These are phyloP conservation scores for Kwoniella shandongensis DNA, from an alignment of 768 basidiomycete species.

Conservation along the genomic window DNA sequence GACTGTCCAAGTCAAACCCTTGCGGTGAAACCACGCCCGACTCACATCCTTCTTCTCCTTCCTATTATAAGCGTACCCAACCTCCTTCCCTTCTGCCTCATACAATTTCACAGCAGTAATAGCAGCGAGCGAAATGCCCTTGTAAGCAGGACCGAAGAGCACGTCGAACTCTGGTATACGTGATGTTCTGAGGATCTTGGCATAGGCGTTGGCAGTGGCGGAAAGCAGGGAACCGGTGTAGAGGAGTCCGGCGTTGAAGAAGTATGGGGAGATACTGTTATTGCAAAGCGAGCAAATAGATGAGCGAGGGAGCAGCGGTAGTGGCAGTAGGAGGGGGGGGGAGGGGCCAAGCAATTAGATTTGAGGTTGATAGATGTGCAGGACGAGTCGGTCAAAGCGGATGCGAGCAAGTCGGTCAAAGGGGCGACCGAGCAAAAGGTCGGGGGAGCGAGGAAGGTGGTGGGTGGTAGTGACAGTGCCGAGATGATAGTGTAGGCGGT, in stretches of 20 bases:
- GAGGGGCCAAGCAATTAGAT: too few relatives aligned
- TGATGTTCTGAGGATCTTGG: conserved; percentile 69
- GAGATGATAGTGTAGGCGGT: too few relatives aligned
- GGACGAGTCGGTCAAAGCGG: not conserved
- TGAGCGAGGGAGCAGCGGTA: not conserved
- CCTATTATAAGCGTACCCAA: conserved; percentile 87
- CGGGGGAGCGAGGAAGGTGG: too few relatives aligned
- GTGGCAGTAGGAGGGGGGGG: conserved; percentile 1
- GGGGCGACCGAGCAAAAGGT: too few relatives aligned
- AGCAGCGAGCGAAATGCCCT: conserved; percentile 91
- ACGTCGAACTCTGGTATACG: conserved; percentile 66
- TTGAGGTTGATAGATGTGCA: not conserved
- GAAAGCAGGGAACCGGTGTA: conserved; percentile 78
- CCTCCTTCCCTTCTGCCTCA: conserved; percentile 63
- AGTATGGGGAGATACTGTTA: conserved; percentile 83
- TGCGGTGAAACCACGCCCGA: conserved; percentile 5
- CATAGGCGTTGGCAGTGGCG: conserved; percentile 76
- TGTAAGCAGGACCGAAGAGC: conserved; percentile 95
- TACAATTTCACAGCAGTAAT: conserved; percentile 74
- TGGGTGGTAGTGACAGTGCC: too few relatives aligned
- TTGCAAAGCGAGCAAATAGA: not conserved
- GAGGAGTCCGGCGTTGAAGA: conserved; percentile 91
- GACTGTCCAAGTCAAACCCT: too few relatives aligned
- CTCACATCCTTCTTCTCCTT: conserved; percentile 82
- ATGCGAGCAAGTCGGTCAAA: too few relatives aligned